Conservation (phyloP, 306 rosid species). For the Cucurbita ficifolia region DNA sequence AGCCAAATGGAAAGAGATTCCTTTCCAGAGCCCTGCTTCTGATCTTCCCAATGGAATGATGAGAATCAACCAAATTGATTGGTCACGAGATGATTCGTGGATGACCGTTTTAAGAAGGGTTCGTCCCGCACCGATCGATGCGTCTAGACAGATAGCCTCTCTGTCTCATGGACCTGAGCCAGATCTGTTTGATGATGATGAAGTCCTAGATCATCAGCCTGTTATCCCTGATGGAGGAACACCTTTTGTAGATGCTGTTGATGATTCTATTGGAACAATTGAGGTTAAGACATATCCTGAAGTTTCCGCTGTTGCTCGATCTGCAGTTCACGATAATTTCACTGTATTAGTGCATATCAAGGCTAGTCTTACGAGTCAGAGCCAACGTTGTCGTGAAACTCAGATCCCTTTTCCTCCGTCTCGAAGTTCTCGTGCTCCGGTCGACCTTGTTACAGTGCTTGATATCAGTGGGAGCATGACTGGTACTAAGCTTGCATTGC, state of each 20-base stretch:
- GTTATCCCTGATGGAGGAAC: neutral
- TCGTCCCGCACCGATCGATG: neutral
- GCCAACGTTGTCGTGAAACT: neutral
- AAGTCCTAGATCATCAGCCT: constrained; percentile 3
- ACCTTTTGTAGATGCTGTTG: neutral
- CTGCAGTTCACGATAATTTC: constrained; percentile 1
- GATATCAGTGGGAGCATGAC: constrained; percentile 17
- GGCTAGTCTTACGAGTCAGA: neutral
- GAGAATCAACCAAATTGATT: constrained; percentile 4
- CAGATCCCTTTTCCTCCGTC: neutral
- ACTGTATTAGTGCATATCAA: constrained; percentile 7
- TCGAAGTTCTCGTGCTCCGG: constrained; percentile 9
- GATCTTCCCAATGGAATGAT: constrained; percentile 2
- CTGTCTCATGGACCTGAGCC: constrained; percentile 3
- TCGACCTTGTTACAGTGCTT: constrained; percentile 11
- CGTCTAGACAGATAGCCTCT: neutral
- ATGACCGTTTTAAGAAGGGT: constrained; percentile 5
- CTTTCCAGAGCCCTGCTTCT: constrained; percentile 8
- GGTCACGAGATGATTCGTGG: constrained; percentile 5
- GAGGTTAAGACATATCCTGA: constrained; percentile 9
- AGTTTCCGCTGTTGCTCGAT: constrained; percentile 5
- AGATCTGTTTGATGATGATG: constrained; percentile 3
- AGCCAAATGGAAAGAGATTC: constrained; percentile 14
- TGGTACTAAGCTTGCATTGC: constrained; percentile 12
- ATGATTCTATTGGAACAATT: neutral